Evolutionary conservation across 768 basidiomycete genomes (phyloP).

Genomic region (Psilocybe azurescens): DNA sequence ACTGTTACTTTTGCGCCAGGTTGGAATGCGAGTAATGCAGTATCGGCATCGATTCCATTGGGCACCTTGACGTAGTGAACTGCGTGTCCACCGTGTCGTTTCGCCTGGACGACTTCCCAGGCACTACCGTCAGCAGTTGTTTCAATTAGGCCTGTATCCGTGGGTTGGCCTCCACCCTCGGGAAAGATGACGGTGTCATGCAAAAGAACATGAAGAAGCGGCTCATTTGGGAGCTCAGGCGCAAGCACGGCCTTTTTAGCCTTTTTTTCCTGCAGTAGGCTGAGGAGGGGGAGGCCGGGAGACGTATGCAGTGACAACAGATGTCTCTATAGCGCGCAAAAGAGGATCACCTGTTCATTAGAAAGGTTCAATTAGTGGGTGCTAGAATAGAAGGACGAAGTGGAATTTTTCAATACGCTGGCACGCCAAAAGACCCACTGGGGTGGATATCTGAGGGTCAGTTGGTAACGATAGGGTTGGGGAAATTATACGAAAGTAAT

Average conservation of each 20-base stretch:
- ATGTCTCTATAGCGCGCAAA: constrained; percentile 60
- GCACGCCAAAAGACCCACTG: constrained; percentile 80
- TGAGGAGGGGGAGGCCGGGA: constrained; percentile 47
- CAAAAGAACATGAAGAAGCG: constrained; percentile 68
- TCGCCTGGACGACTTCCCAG: constrained; percentile 69
- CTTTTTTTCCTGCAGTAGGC: constrained; percentile 47
- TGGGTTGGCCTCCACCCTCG: constrained; percentile 83
- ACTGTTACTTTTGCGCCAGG: constrained; percentile 57
- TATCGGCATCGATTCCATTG: constrained; percentile 38
- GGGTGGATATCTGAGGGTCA: constrained; percentile 55
- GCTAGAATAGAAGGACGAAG: neutral
- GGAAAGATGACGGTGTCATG: constrained; percentile 85
- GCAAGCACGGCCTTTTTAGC: constrained; percentile 59
- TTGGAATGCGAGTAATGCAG: constrained; percentile 51
- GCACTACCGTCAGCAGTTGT: constrained; percentile 46
- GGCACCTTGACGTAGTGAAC: constrained; percentile 70
- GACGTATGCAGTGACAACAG: constrained; percentile 54
- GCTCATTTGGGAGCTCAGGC: constrained; percentile 45
- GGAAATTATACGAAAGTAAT: constrained; percentile 72
- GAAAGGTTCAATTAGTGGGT: constrained; percentile 8
- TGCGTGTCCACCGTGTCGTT: constrained; percentile 73
- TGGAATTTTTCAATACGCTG: constrained; percentile 55
- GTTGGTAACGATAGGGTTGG: constrained; percentile 59
- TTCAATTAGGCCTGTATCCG: constrained; percentile 67
- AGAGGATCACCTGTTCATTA: constrained; percentile 67